Percentiles rank a stretch among this genome's conserved stretches.
These are phyloP conservation scores for Raphanus hybrid DNA, from an alignment of 441 rosid genomes.

Conservation along the genomic window DNA sequence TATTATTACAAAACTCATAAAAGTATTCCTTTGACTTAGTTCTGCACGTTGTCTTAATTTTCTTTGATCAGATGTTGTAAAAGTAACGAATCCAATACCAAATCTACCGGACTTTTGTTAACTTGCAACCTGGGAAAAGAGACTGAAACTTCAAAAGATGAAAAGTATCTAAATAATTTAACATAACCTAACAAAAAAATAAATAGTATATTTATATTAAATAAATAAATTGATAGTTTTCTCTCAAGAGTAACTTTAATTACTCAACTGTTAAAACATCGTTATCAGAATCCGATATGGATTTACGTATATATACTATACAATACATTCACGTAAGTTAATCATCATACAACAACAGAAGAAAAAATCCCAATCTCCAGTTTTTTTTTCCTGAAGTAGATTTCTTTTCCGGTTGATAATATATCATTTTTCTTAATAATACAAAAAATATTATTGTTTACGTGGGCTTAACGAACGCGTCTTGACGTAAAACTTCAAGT, in stretches of 20 bases:
- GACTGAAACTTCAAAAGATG: conserved; percentile 28
- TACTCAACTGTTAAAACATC: background rate
- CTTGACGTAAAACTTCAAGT: conserved; percentile 69
- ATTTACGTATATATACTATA: background rate
- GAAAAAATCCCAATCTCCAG: background rate
- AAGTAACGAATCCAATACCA: conserved; percentile 29
- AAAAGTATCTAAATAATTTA: background rate
- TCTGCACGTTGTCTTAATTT: background rate
- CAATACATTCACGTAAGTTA: background rate
- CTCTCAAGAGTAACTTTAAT: background rate
- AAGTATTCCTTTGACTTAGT: background rate
- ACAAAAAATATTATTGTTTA: conserved; percentile 23
- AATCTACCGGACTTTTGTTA: conserved; percentile 30
- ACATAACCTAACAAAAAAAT: background rate
- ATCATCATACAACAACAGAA: conserved; percentile 16
- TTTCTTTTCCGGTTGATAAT: background rate
- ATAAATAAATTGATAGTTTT: background rate
- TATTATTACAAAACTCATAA: conserved; percentile 20
- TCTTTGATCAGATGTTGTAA: conserved; percentile 17
- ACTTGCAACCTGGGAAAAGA: conserved; percentile 36
- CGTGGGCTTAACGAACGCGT: conserved; percentile 31
- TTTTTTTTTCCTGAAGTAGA: background rate
- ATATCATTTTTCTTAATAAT: background rate
- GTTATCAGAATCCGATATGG: background rate
- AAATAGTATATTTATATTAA: background rate